These are phyloP conservation scores for Selaginella moellendorffii DNA, from an alignment of 75 land plant genomes.

Conservation along the genomic window DNA sequence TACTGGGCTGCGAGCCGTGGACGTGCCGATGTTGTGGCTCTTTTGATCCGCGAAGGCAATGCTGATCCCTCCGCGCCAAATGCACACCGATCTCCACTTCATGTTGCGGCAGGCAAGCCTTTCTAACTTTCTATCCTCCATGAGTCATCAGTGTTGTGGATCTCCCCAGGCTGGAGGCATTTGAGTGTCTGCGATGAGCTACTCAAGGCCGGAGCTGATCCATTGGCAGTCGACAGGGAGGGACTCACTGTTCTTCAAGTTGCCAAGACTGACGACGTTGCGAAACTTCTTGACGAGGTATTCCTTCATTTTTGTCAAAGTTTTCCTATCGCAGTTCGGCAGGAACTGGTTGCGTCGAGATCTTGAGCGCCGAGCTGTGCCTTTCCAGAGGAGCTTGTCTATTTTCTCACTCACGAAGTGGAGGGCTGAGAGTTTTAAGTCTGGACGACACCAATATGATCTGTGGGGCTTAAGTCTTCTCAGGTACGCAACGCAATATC, in stretches of 20 bases:
- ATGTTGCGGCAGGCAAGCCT: conserved; percentile 32
- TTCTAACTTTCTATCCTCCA: neutral
- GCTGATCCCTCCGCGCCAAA: conserved; percentile 26
- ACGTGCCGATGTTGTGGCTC: conserved; percentile 18
- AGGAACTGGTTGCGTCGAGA: no score
- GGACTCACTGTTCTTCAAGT: conserved; percentile 15
- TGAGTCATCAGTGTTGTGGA: neutral
- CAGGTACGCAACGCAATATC: no score
- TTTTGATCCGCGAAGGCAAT: conserved; percentile 23
- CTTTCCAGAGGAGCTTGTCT: no score
- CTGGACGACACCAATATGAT: no score
- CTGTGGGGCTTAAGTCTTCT: no score
- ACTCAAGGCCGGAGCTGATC: conserved; percentile 16
- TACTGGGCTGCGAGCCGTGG: conserved; percentile 41
- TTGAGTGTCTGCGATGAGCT: conserved; percentile 14
- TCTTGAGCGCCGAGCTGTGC: no score
- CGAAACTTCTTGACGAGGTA: no score
- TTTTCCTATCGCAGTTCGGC: no score
- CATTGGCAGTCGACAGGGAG: conserved; percentile 14
- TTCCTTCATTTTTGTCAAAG: no score
- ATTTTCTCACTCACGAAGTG: no score
- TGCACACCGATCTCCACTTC: conserved; percentile 22
- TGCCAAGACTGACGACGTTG: no score
- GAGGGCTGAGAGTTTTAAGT: no score
- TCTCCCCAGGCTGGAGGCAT: conserved; percentile 15